Evolutionary conservation across 139 green algal species (phyloP).

Genomic region (Picochlorum sp.): DNA sequence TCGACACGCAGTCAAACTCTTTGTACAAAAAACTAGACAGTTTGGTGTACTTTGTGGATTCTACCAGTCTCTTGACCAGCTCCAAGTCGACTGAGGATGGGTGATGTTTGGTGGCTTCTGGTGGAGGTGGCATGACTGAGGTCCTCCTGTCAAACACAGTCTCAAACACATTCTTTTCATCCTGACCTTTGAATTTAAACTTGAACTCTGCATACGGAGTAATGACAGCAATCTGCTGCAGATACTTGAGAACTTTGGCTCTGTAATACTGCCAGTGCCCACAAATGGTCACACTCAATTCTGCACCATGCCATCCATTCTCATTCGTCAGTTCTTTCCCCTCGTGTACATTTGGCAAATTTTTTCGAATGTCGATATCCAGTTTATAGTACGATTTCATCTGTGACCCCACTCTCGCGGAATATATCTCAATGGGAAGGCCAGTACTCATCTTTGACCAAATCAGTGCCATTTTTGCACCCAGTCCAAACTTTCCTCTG

Average conservation of each 20-base stretch:
- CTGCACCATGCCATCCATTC: conserved; percentile 70
- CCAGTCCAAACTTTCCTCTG: conserved; percentile 93
- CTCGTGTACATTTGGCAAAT: conserved; percentile 84
- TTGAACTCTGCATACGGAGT: conserved; percentile 86
- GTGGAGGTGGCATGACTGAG: conserved; percentile 73
- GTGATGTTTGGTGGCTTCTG: conserved; percentile 70
- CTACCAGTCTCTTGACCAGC: conserved; percentile 79
- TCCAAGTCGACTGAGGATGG: conserved; percentile 84
- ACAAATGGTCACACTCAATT: conserved; percentile 82
- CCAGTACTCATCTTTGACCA: conserved; percentile 92
- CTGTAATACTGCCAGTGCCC: conserved; percentile 83
- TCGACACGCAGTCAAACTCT: conserved; percentile 79
- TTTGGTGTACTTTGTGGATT: conserved; percentile 37
- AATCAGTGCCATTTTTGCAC: conserved; percentile 97
- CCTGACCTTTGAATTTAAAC: conserved; percentile 56
- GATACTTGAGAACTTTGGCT: conserved; percentile 74
- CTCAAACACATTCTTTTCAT: conserved; percentile 53
- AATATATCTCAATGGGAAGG: conserved; percentile 80
- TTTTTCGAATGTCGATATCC: conserved; percentile 95
- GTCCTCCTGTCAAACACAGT: conserved; percentile 78
- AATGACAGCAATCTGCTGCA: conserved; percentile 94
- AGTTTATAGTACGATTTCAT: conserved; percentile 74
- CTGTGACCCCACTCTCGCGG: conserved; percentile 34
- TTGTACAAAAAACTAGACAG: conserved; percentile 68
- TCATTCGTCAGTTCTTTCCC: conserved; percentile 57